Percentiles rank a stretch among this genome's conserved stretches.
Evolutionary conservation across 768 basidiomycete genomes (phyloP).

Genomic region (Hygrophoropsis aurantiaca): DNA sequence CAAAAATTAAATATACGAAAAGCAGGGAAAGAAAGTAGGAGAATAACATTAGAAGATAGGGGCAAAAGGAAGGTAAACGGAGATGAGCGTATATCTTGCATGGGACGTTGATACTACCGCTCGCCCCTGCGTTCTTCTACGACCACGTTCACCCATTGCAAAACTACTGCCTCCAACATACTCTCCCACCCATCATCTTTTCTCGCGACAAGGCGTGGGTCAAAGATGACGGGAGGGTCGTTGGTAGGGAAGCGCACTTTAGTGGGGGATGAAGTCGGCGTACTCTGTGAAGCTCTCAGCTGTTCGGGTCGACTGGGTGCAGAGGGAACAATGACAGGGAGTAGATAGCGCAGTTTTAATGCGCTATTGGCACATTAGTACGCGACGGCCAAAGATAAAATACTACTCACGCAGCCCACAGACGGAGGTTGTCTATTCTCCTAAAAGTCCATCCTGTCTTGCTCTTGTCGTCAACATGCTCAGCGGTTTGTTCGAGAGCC

Average conservation of each 20-base stretch:
- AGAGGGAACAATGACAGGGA: conserved; percentile 63
- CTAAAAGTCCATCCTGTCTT: conserved; percentile 82
- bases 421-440: conserved; percentile 78
- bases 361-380: conserved; percentile 45
- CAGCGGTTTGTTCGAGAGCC: conserved; percentile 54
- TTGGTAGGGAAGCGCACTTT: conserved; percentile 37
- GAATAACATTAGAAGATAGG: neutral
- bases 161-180: conserved; percentile 66
- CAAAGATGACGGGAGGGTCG: conserved; percentile 61
- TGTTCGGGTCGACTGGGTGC: conserved; percentile 30
- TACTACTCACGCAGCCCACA: conserved; percentile 77
- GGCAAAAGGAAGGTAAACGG: too few species aligned
- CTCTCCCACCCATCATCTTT: conserved; percentile 78
- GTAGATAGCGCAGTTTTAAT: conserved; percentile 76
- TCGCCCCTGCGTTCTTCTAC: conserved; percentile 63
- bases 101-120: conserved; percentile 16
- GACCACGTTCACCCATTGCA: conserved; percentile 67
- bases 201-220: conserved; percentile 70
- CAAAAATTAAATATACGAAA: neutral
- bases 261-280: conserved; percentile 29
- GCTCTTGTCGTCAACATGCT: conserved; percentile 37
- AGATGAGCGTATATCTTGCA: too few species aligned
- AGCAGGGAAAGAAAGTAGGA: too few species aligned
- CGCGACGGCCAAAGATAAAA: neutral
- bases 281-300: conserved; percentile 14